These are phyloP conservation scores for Stenogyne calaminthoides DNA, from an alignment of 305 asterid species.

Conservation along the genomic window DNA sequence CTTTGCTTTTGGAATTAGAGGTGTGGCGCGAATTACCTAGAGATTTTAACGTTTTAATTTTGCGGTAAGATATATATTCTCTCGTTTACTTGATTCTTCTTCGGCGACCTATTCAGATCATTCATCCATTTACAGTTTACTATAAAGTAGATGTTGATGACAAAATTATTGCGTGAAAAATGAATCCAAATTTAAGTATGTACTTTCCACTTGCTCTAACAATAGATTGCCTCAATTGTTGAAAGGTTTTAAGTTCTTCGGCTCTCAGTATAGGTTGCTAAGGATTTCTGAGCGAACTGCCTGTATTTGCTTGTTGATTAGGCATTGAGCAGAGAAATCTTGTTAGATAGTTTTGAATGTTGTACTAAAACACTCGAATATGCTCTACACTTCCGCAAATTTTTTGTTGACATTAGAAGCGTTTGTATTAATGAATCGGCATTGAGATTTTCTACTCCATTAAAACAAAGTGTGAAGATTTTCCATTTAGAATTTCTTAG, in stretches of 20 bases:
- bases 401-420: background rate
- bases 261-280: background rate
- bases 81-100: background rate
- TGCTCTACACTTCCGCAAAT: background rate
- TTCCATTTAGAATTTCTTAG: background rate
- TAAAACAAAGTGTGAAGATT: background rate
- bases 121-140: conserved; percentile 4
- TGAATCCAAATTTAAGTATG: background rate
- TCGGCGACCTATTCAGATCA: conserved; percentile 3
- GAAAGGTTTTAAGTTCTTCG: background rate
- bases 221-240: background rate
- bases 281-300: background rate
- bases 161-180: background rate
- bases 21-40: conserved; percentile 35
- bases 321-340: background rate
- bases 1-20: conserved; percentile 43
- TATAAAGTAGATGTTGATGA: background rate
- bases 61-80: conserved; percentile 36
- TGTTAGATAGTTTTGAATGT: background rate
- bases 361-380: background rate
- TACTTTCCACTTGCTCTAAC: background rate
- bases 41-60: conserved; percentile 37
- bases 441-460: background rate
- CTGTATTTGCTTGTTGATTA: conserved; percentile 3
- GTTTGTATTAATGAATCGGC: background rate